These are phyloP conservation scores for Rhynchospora breviuscula DNA, from an alignment of 176 grass and related monocot species.

Conservation along the genomic window DNA sequence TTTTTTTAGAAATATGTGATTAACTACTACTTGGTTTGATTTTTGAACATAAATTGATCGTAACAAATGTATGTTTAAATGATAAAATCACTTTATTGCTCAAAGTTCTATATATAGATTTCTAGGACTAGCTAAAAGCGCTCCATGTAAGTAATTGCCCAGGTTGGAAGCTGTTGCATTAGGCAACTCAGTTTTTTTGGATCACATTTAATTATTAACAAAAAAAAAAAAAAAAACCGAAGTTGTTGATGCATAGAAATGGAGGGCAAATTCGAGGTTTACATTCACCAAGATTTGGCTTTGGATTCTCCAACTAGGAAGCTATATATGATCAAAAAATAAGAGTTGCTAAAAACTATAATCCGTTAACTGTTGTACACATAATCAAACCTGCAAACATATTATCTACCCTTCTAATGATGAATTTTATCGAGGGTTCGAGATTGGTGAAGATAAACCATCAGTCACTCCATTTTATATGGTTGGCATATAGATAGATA, in stretches of 20 bases:
- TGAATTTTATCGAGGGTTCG: background rate
- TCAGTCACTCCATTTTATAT: background rate
- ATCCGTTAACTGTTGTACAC: background rate
- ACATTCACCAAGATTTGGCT: too few relatives aligned
- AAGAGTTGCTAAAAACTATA: too few relatives aligned
- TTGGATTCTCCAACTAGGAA: too few relatives aligned
- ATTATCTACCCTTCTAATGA: background rate
- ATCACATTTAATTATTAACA: too few relatives aligned
- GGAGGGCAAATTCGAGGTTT: too few relatives aligned
- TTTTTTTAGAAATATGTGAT: too few relatives aligned
- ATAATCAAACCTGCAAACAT: background rate
- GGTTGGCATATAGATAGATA: background rate
- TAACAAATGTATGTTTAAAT: background rate
- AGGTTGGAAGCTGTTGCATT: too few relatives aligned
- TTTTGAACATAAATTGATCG: background rate
- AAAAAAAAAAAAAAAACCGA: background rate
- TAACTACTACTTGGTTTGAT: background rate
- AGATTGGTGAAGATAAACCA: background rate
- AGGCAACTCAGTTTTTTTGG: too few relatives aligned
- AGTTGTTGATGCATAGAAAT: too few relatives aligned
- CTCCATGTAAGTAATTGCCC: background rate
- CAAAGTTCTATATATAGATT: background rate
- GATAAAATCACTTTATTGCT: background rate
- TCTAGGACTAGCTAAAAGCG: background rate
- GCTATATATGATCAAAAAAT: too few relatives aligned